phyloP scores from a whole-genome alignment of 495 filamentous ascomycete species.

The Lasiosphaeria ovina region DNA sequence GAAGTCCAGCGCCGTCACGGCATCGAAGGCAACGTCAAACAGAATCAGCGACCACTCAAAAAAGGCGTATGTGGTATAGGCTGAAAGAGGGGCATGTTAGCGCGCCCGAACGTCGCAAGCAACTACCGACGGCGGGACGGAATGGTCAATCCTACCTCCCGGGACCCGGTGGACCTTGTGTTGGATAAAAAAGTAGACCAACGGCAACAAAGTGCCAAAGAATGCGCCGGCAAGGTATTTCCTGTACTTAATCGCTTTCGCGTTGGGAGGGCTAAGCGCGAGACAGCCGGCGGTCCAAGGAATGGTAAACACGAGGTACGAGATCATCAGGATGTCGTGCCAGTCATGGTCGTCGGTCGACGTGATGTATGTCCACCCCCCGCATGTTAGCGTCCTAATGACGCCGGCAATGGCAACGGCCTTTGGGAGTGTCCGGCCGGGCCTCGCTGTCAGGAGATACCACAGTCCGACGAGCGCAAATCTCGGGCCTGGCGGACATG shows the following conservation, averaged over 20 bases:
- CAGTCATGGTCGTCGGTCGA: constrained; percentile 97
- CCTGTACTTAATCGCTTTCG: constrained; percentile 79
- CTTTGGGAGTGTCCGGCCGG: constrained; percentile 73
- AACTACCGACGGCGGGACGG: neutral
- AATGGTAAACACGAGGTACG: constrained; percentile 88
- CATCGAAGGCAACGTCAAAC: constrained; percentile 95
- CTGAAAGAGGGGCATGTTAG: constrained; percentile 45
- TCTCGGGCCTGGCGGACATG: constrained; percentile 63
- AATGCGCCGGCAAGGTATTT: constrained; percentile 82
- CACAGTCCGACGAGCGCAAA: constrained; percentile 89
- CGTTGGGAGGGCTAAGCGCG: constrained; percentile 82
- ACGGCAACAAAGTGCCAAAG: constrained; percentile 84
- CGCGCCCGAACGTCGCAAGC: neutral
- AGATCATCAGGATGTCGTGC: constrained; percentile 99
- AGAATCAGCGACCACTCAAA: constrained; percentile 96
- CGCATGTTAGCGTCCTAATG: constrained; percentile 89
- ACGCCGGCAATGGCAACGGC: constrained; percentile 76
- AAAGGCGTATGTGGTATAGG: constrained; percentile 97
- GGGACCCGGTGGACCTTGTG: constrained; percentile 95
- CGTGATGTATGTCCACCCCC: constrained; percentile 98
- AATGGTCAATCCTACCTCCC: constrained; percentile 65
- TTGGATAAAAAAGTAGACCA: constrained; percentile 98
- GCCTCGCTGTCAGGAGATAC: constrained; percentile 82
- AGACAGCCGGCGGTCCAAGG: constrained; percentile 95
- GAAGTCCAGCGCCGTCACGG: constrained; percentile 95